Evolutionary conservation across 2,329 filamentous ascomycete species (phyloP), one percentile per base, ranked within the genome.

Genomic region (Sporothrix mexicana): DNA sequence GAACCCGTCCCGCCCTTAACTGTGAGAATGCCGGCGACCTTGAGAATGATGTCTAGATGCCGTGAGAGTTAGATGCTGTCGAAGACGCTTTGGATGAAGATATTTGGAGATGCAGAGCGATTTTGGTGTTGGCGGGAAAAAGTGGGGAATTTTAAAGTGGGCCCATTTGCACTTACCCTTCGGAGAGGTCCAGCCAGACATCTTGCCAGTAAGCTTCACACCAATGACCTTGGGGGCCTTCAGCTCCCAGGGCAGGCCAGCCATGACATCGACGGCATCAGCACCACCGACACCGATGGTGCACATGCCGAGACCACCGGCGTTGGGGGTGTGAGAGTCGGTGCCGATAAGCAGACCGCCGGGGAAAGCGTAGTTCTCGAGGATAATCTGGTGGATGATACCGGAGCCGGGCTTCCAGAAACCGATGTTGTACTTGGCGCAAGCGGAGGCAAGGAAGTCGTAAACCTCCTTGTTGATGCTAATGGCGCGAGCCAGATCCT

Each of bases 391-490:
- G 87, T 99, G 96, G 79, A 99, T 99, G 83, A 98, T 99, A 88
- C 96, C 96, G 82, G 95, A 98, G 79, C 96, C 96, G 77, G 96
- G 96, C 84, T 90, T 94, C 96, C 96, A 99, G 92, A 98, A 98
- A 87, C 96, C 96, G 83, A 98, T 98, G 89, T 98, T 95, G 89
- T 98, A 99, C 88, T 98, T 99, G 81, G 95, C 95, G 83, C 95
- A 98, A 77, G 95, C 93, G 76, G 91, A 91, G 75, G 94, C 90
- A 81, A 99, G 86, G 89, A 99, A 99, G 85, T 98, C 93, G 86
- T 98, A 99, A 78, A 99, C 96, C 85, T 98, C 95, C 89, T 97
- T 97, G 91, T 98, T 98, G 86, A 97, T 97, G 78, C 91, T 89
- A 80, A 95, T 87, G 79, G 96, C 96, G 80, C 95, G 91, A 75